Conservation (phyloP, 225 moss, liverwort and hornwort species). For the Ulota crispa region DNA sequence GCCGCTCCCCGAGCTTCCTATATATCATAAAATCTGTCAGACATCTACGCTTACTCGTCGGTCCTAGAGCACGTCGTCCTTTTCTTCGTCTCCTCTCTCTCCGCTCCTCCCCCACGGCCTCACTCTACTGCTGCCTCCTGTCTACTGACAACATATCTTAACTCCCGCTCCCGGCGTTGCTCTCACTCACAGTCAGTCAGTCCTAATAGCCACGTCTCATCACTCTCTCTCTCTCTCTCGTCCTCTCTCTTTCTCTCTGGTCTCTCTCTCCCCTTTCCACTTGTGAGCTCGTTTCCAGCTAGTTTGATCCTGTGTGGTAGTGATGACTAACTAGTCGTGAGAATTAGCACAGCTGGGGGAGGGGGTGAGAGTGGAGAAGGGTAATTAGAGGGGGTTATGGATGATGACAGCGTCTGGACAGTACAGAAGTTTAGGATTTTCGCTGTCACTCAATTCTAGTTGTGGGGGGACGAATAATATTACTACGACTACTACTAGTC, state of each 20-base stretch:
- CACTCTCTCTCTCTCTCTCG: too few species aligned
- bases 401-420: slow-evolving; percentile 69
- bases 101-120: background rate
- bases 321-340: background rate
- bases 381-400: slow-evolving; percentile 41
- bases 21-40: slow-evolving; percentile 65
- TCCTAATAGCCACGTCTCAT: background rate
- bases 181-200: background rate
- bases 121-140: background rate
- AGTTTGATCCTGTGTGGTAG: background rate
- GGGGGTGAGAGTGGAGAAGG: background rate
- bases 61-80: background rate
- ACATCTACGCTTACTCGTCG: slow-evolving; percentile 19
- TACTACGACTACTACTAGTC: background rate
- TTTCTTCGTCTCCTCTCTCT: background rate
- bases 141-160: slow-evolving; percentile 8
- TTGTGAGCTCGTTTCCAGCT: slow-evolving; percentile 10
- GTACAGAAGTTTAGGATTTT: slow-evolving; percentile 55
- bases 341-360: background rate
- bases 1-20: slow-evolving; percentile 43
- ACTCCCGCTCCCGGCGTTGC: background rate
- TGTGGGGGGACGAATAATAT: slow-evolving; percentile 16
- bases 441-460: slow-evolving; percentile 45
- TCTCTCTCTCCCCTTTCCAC: background rate
- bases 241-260: background rate